Conservation (phyloP, 2,329 filamentous ascomycete genomes). For the Rugonectria rugulosa region DNA sequence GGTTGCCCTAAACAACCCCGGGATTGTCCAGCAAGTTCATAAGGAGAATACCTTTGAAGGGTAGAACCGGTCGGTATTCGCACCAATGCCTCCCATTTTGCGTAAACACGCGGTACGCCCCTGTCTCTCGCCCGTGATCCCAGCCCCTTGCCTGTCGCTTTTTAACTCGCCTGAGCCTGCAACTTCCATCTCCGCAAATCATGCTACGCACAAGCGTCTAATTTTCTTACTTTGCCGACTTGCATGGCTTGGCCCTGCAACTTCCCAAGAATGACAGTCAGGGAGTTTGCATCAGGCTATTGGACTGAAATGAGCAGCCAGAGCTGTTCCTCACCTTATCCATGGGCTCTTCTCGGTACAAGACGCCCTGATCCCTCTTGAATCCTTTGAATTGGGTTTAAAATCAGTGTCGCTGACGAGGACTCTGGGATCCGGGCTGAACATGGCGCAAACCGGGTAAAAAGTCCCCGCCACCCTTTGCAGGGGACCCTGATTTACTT, state of each 20-base stretch:
- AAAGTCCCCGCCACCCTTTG: constrained; percentile 5
- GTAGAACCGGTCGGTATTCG: too few relatives aligned
- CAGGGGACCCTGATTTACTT: constrained; percentile 19
- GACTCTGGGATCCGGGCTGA: neutral
- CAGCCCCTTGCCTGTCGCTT: constrained; percentile 1
- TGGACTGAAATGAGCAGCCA: neutral
- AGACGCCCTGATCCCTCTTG: too few relatives aligned
- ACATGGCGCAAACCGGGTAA: constrained; percentile 11
- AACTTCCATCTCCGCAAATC: constrained; percentile 9
- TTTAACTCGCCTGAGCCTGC: constrained; percentile 14
- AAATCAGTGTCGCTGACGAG: too few relatives aligned
- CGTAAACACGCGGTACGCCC: too few relatives aligned
- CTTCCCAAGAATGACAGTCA: neutral
- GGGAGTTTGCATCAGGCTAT: neutral
- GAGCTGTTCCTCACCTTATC: neutral
- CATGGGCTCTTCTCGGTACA: too few relatives aligned
- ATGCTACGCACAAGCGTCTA: neutral
- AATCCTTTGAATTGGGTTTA: too few relatives aligned
- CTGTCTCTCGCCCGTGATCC: too few relatives aligned
- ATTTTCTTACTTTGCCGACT: constrained; percentile 1
- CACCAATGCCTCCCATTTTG: too few relatives aligned
- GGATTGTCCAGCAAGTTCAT: too few relatives aligned
- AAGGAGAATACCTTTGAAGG: too few relatives aligned
- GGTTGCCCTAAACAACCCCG: too few relatives aligned
- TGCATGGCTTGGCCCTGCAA: neutral